A percentile compares a stretch with the other conserved stretches of the same genome.
Conservation (phyloP, 1,284 basidiomycete species). For the Trametes sp. region DNA sequence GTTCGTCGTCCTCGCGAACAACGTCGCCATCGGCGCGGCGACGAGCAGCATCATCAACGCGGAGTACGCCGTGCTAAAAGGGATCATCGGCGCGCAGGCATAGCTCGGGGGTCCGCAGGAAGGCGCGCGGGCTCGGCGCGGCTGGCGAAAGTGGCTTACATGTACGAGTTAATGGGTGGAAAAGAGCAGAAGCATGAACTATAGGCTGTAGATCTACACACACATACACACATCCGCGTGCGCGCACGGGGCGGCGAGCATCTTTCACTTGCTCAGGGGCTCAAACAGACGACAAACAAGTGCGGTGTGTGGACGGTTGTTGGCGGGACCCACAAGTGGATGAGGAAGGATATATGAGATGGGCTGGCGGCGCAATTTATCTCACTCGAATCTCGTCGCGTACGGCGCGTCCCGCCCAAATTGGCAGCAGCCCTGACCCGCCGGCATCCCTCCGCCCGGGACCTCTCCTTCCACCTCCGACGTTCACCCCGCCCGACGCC, state of each 20-base stretch:
- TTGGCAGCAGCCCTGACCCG: constrained; percentile 2
- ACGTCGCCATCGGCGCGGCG: constrained; percentile 96
- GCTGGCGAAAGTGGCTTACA: constrained; percentile 23
- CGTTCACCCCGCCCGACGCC: not conserved
- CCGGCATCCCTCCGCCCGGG: constrained; percentile 7
- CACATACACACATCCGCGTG: not conserved
- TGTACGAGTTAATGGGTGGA: constrained; percentile 30
- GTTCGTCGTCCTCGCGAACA: constrained; percentile 95
- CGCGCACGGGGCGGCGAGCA: not conserved
- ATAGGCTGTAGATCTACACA: constrained; percentile 14
- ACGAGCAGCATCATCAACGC: constrained; percentile 99
- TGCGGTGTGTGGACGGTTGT: constrained; percentile 17
- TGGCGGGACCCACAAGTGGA: constrained; percentile 32
- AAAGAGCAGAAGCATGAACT: constrained; percentile 20
- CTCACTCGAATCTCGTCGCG: constrained; percentile 33
- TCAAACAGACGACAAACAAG: constrained; percentile 4
- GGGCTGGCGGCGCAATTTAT: constrained; percentile 28
- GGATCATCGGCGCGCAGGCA: constrained; percentile 55
- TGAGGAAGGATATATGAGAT: constrained; percentile 31
- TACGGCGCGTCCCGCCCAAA: constrained; percentile 16
- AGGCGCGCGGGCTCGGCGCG: not conserved
- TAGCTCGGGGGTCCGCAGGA: not conserved
- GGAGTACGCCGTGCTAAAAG: constrained; percentile 91
- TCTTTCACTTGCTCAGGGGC: not conserved
- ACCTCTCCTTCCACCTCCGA: not conserved